Base-by-base conservation (phyloP, 2,329 filamentous ascomycete species). In the Bipolaris sorokiniana region DNA sequence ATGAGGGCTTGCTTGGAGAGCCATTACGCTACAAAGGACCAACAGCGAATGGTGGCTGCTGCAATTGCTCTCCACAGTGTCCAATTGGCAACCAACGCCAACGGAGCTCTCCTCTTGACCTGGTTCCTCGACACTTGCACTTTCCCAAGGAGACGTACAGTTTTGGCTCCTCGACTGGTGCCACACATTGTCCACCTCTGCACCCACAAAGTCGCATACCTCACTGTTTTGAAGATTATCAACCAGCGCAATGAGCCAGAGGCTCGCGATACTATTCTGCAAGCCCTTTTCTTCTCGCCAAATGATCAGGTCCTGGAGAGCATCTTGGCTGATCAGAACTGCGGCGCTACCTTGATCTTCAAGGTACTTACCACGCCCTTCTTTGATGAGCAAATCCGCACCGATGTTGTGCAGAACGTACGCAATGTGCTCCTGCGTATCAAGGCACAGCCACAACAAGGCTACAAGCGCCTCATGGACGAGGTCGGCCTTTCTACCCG, bases 121-220 rank as follows among this genome's bases (percentile, higher is more conserved):
- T 99, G 95, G 95, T 96, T 98, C 83, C 83, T 99, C 53, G 95
- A 99, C 74, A 98, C 95, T 1, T 99, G 95, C 83, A 97, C 90
- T 13, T 97, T 98, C 81, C 92, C 94, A 34, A 88, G 90, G 66
- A 90, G 95, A 63, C 90, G 95, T 56, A 96, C 91, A 22, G 93
- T 98, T 26, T 83, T 99, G 53, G 93, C 95, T 42, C 95, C 95
- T 18, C 88, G 93, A 66, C 86, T 99, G 22, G 92, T 97, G 15
- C 93, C 95, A 38, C 92, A 96, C 73, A 83, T 99, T 31, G 92
- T 97, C 22, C 92, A 97, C 73, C 84, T 99, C 6, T 98, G 95
- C 83, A 98, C 95, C 0, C 95, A 99, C 83, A 98, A 98, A 82
- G 94, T 99, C 54, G 95, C 95, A 0, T 98, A 98, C 72, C 83